Evolutionary conservation across 2,329 filamentous ascomycete genomes (phyloP), one percentile per base, ranked within the genome.

Genomic region (Cladosporium oxysporum): DNA sequence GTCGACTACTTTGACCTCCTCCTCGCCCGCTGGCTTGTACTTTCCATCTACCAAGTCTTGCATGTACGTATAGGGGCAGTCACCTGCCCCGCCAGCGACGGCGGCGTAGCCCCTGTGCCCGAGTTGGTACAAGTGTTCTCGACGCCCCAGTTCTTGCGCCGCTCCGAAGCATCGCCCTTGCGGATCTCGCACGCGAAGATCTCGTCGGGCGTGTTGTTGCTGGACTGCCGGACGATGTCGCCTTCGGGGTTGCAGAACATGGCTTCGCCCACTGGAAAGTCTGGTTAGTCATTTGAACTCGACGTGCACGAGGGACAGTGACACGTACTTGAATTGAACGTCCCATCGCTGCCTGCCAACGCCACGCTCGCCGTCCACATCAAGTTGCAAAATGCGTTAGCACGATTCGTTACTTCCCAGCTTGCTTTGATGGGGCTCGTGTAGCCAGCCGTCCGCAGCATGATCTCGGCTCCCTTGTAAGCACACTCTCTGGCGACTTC

Each of bases 401-500:
- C 41, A 26, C 70, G 71, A 44, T 73, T 73, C 18, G 72, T 73
- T 49, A 73, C 67, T 37, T 73, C 70, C 71, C 71, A 74, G 49
- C 58, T 63, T n/a, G 60, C 47, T 53, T 71, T 72, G 58, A 74
- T 72, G 6, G 71, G 71, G 10, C 65, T 64, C 12, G 71, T 73
- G 52, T 74, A 73, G 21, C 71, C 72, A 1, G 71, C 71, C 0
- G 72, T 72, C 0, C 71, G 58, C 2, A 73, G 55, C 67, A 74
- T 66, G n/a, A 72, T 67, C 52, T 72, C 71, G n/a, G 72, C 71
- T 29, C 71, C 71, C 33, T 64, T 61, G 67, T 74, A 74, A 12
- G 71, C 72, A 23, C 70, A 71, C 62, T 72, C 72, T n/a, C 66
- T 67, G n/a, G 71, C 72, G 70, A 73, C 72, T 62, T 73, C 72